Conservation (phyloP, 306 rosid genomes). For the Ammopiptanthus mongolicus region DNA sequence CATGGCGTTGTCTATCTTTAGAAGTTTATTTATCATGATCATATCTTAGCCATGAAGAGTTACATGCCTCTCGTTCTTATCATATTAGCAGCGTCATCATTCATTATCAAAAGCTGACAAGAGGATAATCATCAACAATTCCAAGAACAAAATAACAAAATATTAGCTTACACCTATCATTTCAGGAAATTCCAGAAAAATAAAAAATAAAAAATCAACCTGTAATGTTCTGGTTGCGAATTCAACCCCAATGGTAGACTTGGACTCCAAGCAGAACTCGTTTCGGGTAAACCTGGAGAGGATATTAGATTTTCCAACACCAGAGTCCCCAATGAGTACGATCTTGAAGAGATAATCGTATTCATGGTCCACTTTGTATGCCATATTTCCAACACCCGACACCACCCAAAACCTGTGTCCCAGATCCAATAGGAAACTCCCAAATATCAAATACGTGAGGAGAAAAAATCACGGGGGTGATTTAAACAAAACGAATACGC, state of each 20-base stretch:
- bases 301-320: constrained; percentile 83
- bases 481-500: background rate
- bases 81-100: background rate
- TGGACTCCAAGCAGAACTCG: constrained; percentile 73
- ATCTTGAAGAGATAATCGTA: constrained; percentile 77
- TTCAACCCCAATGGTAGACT: constrained; percentile 85
- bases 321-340: constrained; percentile 77
- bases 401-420: constrained; percentile 40
- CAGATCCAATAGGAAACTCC: background rate
- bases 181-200: background rate
- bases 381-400: constrained; percentile 46
- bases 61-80: background rate
- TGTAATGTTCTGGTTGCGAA: constrained; percentile 81
- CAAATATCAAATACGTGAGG: background rate
- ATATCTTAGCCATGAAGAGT: background rate
- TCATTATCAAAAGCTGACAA: background rate
- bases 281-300: constrained; percentile 78
- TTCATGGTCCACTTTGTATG: constrained; percentile 69
- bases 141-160: background rate
- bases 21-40: background rate
- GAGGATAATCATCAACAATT: background rate
- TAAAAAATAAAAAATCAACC: constrained; percentile 20
- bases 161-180: background rate
- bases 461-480: background rate
- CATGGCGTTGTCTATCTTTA: too few relatives aligned